These are phyloP conservation scores for Imleria badia DNA, from an alignment of 768 basidiomycete genomes.

Conservation along the genomic window DNA sequence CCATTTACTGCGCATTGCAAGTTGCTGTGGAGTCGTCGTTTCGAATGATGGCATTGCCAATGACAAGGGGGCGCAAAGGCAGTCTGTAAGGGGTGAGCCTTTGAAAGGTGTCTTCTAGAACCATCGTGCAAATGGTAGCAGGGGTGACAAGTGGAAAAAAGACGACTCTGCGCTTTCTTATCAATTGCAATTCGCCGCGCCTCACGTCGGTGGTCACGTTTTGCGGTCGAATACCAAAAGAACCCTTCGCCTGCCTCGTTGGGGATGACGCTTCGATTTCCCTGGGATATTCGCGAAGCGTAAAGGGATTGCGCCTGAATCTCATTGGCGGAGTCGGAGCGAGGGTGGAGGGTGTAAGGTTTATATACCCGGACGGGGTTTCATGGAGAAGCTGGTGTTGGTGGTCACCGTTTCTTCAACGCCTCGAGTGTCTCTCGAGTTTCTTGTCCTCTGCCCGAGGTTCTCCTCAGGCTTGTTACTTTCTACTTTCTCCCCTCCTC, in stretches of 20 bases:
- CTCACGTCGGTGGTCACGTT: neutral
- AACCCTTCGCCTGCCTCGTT: constrained; percentile 2
- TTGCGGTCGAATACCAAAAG: neutral
- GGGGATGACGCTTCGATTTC: constrained; percentile 19
- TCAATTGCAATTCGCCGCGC: constrained; percentile 2
- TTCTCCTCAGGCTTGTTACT: neutral
- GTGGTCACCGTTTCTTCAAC: neutral
- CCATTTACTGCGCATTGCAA: too few relatives aligned
- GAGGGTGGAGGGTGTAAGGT: constrained; percentile 14
- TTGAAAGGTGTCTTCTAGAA: neutral
- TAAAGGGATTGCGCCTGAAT: constrained; percentile 13
- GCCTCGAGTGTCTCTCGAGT: neutral
- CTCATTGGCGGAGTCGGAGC: constrained; percentile 23
- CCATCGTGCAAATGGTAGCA: neutral
- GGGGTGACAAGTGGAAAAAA: neutral
- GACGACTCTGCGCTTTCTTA: neutral
- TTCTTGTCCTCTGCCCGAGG: neutral
- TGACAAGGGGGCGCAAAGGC: too few relatives aligned
- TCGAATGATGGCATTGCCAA: too few relatives aligned
- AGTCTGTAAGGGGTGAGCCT: neutral
- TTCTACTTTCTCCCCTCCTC: neutral
- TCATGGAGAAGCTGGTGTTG: constrained; percentile 1
- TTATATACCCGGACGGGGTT: constrained; percentile 22
- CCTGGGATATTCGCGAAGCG: constrained; percentile 13
- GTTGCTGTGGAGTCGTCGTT: too few relatives aligned